Base-by-base conservation (phyloP, 306 rosid species). In the Begonia peltatifolia region DNA sequence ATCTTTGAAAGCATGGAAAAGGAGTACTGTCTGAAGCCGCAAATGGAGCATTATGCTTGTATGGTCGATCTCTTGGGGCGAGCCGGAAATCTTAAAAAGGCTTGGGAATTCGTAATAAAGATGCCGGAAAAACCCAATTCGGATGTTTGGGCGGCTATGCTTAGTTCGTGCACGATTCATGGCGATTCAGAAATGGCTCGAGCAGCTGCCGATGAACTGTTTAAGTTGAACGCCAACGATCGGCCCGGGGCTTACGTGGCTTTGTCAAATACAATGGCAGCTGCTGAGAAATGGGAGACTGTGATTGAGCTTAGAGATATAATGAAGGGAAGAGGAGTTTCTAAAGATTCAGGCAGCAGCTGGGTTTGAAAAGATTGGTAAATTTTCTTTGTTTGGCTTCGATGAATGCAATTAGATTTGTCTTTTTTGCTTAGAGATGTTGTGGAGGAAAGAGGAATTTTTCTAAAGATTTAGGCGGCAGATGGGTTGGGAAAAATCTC, bases 11-110 rank as follows among this genome's bases (percentile, higher is more conserved):
- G 80, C 59, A 85, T 90, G 94, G 73, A 69, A 56, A 73, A 56
- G 50, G 75, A 77, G 46, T 79, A 82, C 70, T 53, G 48, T 10
- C 50, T 84, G 50, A 89, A 76, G 68, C 94, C 94, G 13, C 54
- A 61, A 30, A 85, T 80, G 97, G 97, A 85, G 74, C 95, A 85
- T 76, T 85, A 82, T 62, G 85, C 97, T 54, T 85, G 97, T 67
- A 64, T 85, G 83, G 82, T 90, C 57, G 94, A 90, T 74, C 81
- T 90, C 17, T 66, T 90, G 59, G 97, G 97, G 44, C 85, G 92
- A 16, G 84, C 92, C 20, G 97, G 97, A 51, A 63, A 64, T 66
- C 66, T 85, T 64, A 48, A 42, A 50, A 77, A 67, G 62, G 95
- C 94, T 12, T 85, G 80, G 94, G 94, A 80, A 60, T 78, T 90